These are phyloP conservation scores for Lactarius trivialis DNA, from an alignment of 768 basidiomycete species.

Conservation along the genomic window DNA sequence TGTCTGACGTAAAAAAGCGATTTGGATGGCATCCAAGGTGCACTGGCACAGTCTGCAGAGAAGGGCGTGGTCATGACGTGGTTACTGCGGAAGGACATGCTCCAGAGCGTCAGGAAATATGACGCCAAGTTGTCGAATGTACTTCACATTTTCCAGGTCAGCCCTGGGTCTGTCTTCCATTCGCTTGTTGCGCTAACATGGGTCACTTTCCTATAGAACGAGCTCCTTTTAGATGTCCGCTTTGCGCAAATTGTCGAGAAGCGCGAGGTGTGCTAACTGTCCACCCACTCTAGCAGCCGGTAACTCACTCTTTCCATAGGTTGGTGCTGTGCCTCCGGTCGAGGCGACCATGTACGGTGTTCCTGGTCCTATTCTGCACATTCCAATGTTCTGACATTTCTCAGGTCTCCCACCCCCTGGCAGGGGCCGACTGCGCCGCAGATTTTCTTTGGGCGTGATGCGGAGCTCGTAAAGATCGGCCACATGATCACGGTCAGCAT, in stretches of 20 bases:
- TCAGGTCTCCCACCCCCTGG: background rate
- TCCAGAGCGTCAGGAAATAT: background rate
- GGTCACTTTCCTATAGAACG: too few species aligned
- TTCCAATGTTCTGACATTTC: background rate
- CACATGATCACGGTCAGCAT: background rate
- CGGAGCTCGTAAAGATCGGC: background rate
- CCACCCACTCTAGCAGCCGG: too few species aligned
- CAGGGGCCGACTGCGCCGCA: background rate
- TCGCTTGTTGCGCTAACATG: background rate
- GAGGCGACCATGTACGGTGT: background rate
- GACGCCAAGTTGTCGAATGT: background rate
- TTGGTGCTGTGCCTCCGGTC: too few species aligned
- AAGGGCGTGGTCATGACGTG: background rate
- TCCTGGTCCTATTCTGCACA: background rate
- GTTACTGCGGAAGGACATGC: background rate
- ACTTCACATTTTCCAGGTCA: background rate
- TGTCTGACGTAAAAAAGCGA: background rate
- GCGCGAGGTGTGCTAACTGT: too few species aligned
- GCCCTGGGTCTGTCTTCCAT: background rate
- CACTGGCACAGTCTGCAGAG: background rate
- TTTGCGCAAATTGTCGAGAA: background rate
- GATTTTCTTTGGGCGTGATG: background rate
- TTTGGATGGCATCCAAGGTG: background rate
- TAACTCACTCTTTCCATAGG: background rate
- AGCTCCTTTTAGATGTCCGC: background rate